These are phyloP conservation scores for Nigrospora sphaerica DNA, from an alignment of 2,329 filamentous ascomycete species.

Conservation along the genomic window DNA sequence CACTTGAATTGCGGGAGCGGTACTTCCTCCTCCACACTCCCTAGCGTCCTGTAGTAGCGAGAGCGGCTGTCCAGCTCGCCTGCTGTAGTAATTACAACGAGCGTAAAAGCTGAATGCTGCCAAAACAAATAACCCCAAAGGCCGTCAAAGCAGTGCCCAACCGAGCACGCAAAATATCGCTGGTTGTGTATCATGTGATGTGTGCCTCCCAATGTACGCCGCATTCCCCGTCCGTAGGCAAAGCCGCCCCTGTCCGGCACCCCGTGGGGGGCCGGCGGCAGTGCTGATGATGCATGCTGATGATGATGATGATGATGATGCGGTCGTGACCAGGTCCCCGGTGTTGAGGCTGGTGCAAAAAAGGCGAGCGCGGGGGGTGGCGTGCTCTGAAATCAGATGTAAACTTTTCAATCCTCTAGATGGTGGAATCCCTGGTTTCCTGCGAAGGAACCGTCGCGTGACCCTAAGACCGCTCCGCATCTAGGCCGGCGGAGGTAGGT, in stretches of 20 bases:
- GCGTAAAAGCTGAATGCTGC: slow-evolving; percentile 38
- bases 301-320: no score
- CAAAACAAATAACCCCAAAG: slow-evolving; percentile 16
- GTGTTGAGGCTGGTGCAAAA: no score
- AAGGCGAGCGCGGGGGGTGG: no score
- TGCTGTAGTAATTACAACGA: slow-evolving; percentile 41
- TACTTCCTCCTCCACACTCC: no score
- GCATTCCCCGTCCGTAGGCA: slow-evolving; percentile 6
- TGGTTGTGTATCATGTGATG: slow-evolving; percentile 9
- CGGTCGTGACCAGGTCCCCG: no score
- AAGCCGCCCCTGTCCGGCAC: no score
- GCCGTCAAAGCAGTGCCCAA: slow-evolving; percentile 16
- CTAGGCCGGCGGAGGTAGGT: slow-evolving; percentile 19
- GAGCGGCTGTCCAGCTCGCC: slow-evolving; percentile 28
- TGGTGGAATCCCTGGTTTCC: slow-evolving; percentile 14
- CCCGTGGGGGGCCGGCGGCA: no score
- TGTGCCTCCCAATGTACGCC: slow-evolving; percentile 16
- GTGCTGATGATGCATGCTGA: no score
- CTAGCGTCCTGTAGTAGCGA: slow-evolving; percentile 11
- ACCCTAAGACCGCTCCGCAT: slow-evolving; percentile 24
- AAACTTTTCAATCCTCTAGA: slow-evolving; percentile 30
- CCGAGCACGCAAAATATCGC: slow-evolving; percentile 16
- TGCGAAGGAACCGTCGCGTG: slow-evolving; percentile 9
- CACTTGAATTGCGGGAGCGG: no score
- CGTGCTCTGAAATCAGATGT: slow-evolving; percentile 25